phyloP scores from a whole-genome alignment of 805 yeast genomes.

The Tetrapisispora iriomotensis region DNA sequence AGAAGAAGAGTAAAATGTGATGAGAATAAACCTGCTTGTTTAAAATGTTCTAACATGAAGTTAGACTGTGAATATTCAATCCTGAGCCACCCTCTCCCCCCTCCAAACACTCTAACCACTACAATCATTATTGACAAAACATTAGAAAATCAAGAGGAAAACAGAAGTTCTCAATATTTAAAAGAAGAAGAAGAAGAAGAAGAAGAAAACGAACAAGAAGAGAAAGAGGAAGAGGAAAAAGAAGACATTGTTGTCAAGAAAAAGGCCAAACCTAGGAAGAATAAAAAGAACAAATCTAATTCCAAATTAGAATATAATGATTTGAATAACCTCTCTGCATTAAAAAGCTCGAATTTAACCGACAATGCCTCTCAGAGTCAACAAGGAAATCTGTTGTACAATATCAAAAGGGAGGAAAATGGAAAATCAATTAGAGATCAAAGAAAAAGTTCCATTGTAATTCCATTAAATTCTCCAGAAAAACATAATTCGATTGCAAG shows the following conservation, averaged over 20 bases:
- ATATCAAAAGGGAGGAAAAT: background rate
- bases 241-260: background rate
- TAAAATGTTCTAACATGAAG: conserved; percentile 70
- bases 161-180: no score
- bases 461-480: conserved; percentile 5
- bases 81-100: background rate
- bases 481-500: conserved; percentile 2
- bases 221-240: background rate
- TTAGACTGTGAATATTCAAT: conserved; percentile 60
- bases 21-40: conserved; percentile 70
- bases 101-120: background rate
- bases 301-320: background rate
- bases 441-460: conserved; percentile 2
- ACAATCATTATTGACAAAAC: background rate
- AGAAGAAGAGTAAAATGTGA: conserved; percentile 88
- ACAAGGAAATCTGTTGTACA: background rate
- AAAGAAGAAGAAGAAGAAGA: background rate
- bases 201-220: no score
- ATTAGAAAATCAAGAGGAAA: background rate
- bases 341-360: no score
- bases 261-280: background rate
- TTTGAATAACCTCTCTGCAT: background rate
- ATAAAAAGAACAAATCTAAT: no score
- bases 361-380: background rate
- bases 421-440: background rate